Evolutionary conservation across 768 basidiomycete species (phyloP).

Genomic region (Trametes gibbosa): DNA sequence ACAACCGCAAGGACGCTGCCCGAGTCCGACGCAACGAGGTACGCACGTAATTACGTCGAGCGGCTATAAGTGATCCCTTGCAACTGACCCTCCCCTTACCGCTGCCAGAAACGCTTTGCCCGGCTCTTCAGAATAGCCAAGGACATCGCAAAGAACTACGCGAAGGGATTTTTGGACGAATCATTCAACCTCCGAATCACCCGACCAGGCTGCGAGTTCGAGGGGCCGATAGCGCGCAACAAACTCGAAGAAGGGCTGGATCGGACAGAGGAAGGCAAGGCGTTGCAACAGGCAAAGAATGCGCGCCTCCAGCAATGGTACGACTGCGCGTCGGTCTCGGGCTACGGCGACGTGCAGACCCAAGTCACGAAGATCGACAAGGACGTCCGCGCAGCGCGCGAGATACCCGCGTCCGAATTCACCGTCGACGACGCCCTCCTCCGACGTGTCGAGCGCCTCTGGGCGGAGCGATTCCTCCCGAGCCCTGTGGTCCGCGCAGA

Average conservation of each 20-base stretch:
- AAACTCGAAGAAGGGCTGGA: neutral
- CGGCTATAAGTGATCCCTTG: too few species aligned
- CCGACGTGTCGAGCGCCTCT: constrained; percentile 11
- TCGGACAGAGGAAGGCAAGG: neutral
- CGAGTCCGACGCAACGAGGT: too few species aligned
- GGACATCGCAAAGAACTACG: neutral
- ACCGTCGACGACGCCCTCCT: constrained; percentile 18
- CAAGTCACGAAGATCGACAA: constrained; percentile 27
- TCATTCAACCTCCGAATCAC: neutral
- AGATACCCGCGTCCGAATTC: constrained; percentile 26
- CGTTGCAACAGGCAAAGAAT: neutral
- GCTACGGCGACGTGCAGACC: constrained; percentile 28
- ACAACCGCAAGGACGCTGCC: too few species aligned
- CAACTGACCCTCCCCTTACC: too few species aligned
- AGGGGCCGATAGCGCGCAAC: neutral
- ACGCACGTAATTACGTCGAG: too few species aligned
- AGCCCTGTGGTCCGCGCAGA: constrained; percentile 23
- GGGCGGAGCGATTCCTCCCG: constrained; percentile 25
- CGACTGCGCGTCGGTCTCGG: constrained; percentile 21
- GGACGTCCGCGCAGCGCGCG: constrained; percentile 27
- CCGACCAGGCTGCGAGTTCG: neutral
- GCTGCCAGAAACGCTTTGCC: neutral
- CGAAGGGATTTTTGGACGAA: neutral
- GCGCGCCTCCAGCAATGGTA: constrained; percentile 6
- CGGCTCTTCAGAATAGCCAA: neutral